Percentiles rank a stretch among this genome's conserved stretches.
Conservation (phyloP, 371 early-diverging fungal species). For the Umbelopsis sp. region DNA sequence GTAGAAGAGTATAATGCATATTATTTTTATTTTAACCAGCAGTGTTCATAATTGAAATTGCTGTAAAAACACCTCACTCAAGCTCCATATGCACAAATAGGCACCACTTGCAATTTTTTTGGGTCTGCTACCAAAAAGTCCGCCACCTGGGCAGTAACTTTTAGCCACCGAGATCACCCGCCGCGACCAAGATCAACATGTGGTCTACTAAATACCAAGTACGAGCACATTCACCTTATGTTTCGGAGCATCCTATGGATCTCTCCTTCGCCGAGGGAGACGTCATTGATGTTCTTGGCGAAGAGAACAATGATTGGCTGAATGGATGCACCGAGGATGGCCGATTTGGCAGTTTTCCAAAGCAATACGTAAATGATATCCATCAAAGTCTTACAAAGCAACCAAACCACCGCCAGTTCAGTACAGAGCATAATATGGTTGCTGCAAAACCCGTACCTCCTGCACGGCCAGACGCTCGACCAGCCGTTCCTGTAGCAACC, state of each 20-base stretch:
- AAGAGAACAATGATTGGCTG: constrained; percentile 18
- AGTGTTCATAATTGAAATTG: no score
- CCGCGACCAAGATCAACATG: neutral
- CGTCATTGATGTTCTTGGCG: constrained; percentile 17
- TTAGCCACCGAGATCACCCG: neutral
- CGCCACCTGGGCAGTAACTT: neutral
- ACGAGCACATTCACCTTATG: constrained; percentile 10
- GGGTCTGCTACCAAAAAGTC: neutral
- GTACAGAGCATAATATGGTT: neutral
- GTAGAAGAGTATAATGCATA: no score
- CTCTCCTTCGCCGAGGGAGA: constrained; percentile 13
- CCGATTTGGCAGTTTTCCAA: constrained; percentile 21
- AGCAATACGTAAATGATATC: neutral
- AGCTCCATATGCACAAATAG: no score
- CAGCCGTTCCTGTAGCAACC: constrained; percentile 6
- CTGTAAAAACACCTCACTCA: no score
- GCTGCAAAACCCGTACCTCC: constrained; percentile 1
- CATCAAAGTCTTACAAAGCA: neutral
- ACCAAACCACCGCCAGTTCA: neutral
- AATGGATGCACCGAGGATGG: constrained; percentile 17
- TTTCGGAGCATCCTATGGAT: constrained; percentile 21
- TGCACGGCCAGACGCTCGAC: neutral
- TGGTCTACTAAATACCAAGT: constrained; percentile 19
- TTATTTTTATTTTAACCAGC: no score
- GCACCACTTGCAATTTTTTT: no score